A percentile compares a stretch with the other conserved stretches of the same genome.
Conservation (phyloP, 2,329 filamentous ascomycete genomes). For the Neofusicoccum parvum region DNA sequence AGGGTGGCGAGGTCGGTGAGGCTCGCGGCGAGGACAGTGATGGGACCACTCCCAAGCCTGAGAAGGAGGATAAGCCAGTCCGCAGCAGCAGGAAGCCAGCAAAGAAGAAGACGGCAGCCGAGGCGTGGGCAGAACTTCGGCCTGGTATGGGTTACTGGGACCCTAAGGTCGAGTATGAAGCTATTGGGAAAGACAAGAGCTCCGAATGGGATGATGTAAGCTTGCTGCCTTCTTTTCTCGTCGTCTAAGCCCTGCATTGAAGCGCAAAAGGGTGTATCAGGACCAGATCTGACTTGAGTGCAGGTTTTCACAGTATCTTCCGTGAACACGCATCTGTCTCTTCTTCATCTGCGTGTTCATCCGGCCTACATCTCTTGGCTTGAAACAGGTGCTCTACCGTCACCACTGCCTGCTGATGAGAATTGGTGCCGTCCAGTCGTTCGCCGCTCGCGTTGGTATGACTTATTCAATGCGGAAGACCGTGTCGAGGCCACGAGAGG, state of each 20-base stretch:
- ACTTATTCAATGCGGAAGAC: conserved; percentile 58
- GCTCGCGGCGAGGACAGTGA: conserved; percentile 29
- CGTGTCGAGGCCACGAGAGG: conserved; percentile 58
- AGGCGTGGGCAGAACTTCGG: conserved; percentile 57
- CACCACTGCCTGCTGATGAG: conserved; percentile 28
- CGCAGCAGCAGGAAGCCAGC: conserved; percentile 30
- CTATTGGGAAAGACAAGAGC: conserved; percentile 55
- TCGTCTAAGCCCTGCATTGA: not conserved
- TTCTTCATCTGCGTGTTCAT: conserved; percentile 62
- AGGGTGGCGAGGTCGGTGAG: conserved; percentile 48
- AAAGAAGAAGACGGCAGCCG: conserved; percentile 47
- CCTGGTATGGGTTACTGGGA: conserved; percentile 59
- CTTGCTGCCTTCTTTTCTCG: not conserved
- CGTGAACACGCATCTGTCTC: conserved; percentile 63
- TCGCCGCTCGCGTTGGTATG: conserved; percentile 60
- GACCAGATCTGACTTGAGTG: not conserved
- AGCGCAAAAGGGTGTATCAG: conserved; percentile 15
- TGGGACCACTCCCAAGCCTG: conserved; percentile 28
- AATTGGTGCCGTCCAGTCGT: conserved; percentile 56
- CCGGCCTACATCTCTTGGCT: conserved; percentile 59
- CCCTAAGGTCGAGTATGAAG: conserved; percentile 56
- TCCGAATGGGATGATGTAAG: conserved; percentile 58
- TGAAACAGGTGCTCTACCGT: conserved; percentile 40
- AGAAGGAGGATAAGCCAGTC: conserved; percentile 38
- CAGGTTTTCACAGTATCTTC: conserved; percentile 65